Conservation (phyloP, 1,139 yeast genomes). For the Nakaseomyces sp. region DNA sequence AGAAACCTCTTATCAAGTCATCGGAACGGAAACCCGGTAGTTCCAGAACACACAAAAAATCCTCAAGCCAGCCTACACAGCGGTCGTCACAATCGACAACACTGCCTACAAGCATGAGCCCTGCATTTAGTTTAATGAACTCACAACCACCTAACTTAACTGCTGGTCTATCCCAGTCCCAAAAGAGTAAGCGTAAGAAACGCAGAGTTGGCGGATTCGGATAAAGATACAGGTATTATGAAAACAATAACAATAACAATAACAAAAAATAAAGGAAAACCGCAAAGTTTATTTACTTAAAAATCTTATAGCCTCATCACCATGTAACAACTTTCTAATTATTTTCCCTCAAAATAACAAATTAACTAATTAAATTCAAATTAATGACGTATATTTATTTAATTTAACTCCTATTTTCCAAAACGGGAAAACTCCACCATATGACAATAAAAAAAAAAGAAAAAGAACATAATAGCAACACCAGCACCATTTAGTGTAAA, state of each 20-base stretch:
- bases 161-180: conserved; percentile 5
- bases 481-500: neutral
- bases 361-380: no score
- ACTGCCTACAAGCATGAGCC: conserved; percentile 7
- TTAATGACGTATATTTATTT: no score
- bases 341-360: no score
- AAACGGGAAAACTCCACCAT: no score
- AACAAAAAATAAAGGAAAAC: no score
- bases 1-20: conserved; percentile 7
- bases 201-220: conserved; percentile 8
- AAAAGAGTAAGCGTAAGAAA: conserved; percentile 7
- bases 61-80: neutral
- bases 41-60: neutral
- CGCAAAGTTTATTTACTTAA: no score
- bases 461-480: neutral
- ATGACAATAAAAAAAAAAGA: neutral
- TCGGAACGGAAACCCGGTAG: conserved; percentile 5
- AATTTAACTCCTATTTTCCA: no score
- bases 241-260: no score
- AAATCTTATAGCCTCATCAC: no score
- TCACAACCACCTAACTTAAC: conserved; percentile 1
- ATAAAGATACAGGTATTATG: no score
- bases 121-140: conserved; percentile 6
- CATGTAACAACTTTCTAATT: no score
- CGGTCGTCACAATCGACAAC: conserved; percentile 4